Percentiles rank a stretch among this genome's conserved stretches.
Conservation (phyloP, 768 basidiomycete species). For the Macrolepiota dolichaula region DNA sequence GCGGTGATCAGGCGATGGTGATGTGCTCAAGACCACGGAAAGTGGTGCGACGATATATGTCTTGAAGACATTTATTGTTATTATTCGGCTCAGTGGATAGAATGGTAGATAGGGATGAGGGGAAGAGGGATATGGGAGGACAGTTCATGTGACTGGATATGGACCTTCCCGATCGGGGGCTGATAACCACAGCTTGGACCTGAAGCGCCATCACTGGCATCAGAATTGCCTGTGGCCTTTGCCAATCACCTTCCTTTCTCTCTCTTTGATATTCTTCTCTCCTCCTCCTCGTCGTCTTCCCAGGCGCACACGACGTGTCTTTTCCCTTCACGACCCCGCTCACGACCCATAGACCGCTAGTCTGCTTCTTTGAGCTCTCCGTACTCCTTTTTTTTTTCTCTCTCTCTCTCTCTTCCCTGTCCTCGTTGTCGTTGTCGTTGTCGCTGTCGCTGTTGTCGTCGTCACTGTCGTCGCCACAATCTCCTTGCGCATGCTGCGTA, state of each 20-base stretch:
- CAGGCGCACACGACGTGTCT: slow-evolving; percentile 23
- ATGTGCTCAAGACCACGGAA: not conserved
- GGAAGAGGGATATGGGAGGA: slow-evolving; percentile 3
- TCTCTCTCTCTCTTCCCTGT: no score
- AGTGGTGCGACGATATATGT: not conserved
- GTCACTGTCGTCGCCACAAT: not conserved
- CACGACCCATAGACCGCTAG: slow-evolving; percentile 27
- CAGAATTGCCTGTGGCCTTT: slow-evolving; percentile 22
- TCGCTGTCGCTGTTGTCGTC: slow-evolving; percentile 14
- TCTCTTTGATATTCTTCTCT: slow-evolving; percentile 25
- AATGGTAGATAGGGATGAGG: not conserved
- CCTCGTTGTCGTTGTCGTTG: no score
- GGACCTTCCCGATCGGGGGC: slow-evolving; percentile 15
- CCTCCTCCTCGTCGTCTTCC: slow-evolving; percentile 37
- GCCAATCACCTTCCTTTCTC: slow-evolving; percentile 20
- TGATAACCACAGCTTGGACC: slow-evolving; percentile 16
- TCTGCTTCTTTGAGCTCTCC: slow-evolving; percentile 16
- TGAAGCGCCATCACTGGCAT: slow-evolving; percentile 7
- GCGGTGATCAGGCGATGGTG: slow-evolving; percentile 1
- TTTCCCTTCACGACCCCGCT: slow-evolving; percentile 40
- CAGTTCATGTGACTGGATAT: slow-evolving; percentile 9
- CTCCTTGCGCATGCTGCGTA: not conserved
- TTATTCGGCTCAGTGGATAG: not conserved
- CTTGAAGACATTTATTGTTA: not conserved
- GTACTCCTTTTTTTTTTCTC: no score